Percentiles rank a stretch among this genome's conserved stretches.
Evolutionary conservation across 129 eudicot species (phyloP).

Genomic region (Arctium minus): DNA sequence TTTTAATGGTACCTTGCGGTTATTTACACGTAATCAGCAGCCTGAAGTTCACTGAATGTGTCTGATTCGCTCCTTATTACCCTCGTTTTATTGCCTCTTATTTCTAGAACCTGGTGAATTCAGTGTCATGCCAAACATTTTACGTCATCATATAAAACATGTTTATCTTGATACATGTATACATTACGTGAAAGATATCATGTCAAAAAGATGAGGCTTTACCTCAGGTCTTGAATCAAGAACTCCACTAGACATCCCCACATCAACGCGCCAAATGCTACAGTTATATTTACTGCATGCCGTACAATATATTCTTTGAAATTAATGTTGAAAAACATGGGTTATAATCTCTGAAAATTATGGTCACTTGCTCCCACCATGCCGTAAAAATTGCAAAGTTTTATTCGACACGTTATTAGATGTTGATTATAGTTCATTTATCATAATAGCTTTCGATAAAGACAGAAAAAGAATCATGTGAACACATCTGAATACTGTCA

Average conservation of each 20-base stretch:
- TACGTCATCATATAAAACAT: constrained; percentile 7
- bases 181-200: background rate
- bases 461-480: background rate
- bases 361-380: background rate
- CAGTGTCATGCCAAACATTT: background rate
- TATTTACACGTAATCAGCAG: constrained; percentile 58
- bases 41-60: constrained; percentile 58
- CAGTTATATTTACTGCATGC: constrained; percentile 75
- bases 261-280: constrained; percentile 94
- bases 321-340: background rate
- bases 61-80: constrained; percentile 64
- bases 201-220: constrained; percentile 11
- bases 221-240: constrained; percentile 99
- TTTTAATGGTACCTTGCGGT: constrained; percentile 32
- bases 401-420: background rate
- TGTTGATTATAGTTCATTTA: background rate
- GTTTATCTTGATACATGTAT: background rate
- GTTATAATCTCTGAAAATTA: background rate
- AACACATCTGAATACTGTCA: background rate
- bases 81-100: constrained; percentile 65
- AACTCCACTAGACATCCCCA: constrained; percentile 99
- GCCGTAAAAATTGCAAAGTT: background rate
- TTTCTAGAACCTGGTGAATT: constrained; percentile 74
- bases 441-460: background rate
- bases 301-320: background rate